Evolutionary conservation across 2,329 filamentous ascomycete species (phyloP).

Genomic region (Raffaelea albimanens): DNA sequence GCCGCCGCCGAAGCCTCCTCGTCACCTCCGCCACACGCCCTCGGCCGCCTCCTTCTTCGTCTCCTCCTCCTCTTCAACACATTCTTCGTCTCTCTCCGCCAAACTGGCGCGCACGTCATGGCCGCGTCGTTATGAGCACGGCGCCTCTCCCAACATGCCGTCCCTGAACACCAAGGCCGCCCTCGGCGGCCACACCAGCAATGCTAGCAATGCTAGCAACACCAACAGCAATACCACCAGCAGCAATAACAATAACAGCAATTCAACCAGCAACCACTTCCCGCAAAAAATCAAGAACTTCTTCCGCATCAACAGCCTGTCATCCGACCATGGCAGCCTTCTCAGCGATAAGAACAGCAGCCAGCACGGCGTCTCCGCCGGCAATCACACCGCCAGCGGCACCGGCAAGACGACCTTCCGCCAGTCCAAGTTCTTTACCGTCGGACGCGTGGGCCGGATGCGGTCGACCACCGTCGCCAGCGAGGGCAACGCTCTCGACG

Average conservation of each 20-base stretch:
- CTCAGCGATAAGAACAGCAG: background rate
- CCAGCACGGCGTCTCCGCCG: conserved; percentile 12
- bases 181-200: conserved; percentile 54
- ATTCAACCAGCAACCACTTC: conserved; percentile 50
- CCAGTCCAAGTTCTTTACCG: conserved; percentile 81
- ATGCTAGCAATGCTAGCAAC: conserved; percentile 24
- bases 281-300: conserved; percentile 62
- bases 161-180: conserved; percentile 36
- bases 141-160: conserved; percentile 14
- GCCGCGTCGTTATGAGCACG: conserved; percentile 15
- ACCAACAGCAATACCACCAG: conserved; percentile 50
- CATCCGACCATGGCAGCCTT: conserved; percentile 12
- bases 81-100: background rate
- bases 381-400: conserved; percentile 1
- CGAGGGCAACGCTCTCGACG: conserved; percentile 84
- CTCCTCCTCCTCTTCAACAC: background rate
- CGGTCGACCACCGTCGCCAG: conserved; percentile 85
- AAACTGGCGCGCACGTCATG: conserved; percentile 14
- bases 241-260: conserved; percentile 26
- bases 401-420: conserved; percentile 57
- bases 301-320: conserved; percentile 55
- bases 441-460: conserved; percentile 62
- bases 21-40: conserved; percentile 6
- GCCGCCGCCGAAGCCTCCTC: background rate
- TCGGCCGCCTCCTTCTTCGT: background rate